Conservation (phyloP, 768 basidiomycete genomes). For the Lactifluus echinatus region DNA sequence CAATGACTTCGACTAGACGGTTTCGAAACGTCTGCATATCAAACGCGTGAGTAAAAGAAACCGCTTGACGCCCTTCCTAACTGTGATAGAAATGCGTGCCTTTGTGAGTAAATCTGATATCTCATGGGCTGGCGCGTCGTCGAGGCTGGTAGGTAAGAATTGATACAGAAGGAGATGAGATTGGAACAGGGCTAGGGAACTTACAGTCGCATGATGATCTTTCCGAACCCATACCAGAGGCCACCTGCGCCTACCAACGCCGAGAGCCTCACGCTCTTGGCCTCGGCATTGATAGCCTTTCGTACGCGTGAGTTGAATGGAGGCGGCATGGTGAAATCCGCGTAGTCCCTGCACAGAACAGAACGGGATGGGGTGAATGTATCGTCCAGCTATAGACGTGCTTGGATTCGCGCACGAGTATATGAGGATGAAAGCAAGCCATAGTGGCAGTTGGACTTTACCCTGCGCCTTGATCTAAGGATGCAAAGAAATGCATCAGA, state of each 20-base stretch:
- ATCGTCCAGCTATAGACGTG: not conserved
- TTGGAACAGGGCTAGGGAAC: too few relatives aligned
- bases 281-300: slow-evolving; percentile 84
- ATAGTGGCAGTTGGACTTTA: slow-evolving; percentile 80
- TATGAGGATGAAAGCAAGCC: slow-evolving; percentile 83
- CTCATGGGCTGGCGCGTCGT: slow-evolving; percentile 63
- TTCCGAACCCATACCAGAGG: slow-evolving; percentile 89
- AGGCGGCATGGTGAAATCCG: slow-evolving; percentile 76
- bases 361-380: not conserved
- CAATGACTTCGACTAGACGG: slow-evolving; percentile 70
- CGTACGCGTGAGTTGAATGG: slow-evolving; percentile 70
- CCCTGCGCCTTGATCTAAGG: slow-evolving; percentile 63
- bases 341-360: slow-evolving; percentile 67
- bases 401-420: slow-evolving; percentile 47
- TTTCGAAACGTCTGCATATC: slow-evolving; percentile 61
- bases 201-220: slow-evolving; percentile 77
- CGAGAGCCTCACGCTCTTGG: slow-evolving; percentile 75
- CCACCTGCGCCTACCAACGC: slow-evolving; percentile 81
- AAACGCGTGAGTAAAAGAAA: too few relatives aligned
- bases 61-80: too few relatives aligned
- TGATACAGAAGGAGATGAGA: too few relatives aligned
- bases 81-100: slow-evolving; percentile 33
- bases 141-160: slow-evolving; percentile 43
- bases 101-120: slow-evolving; percentile 65
- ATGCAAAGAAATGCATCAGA: not conserved